phyloP scores from a whole-genome alignment of 2,329 filamentous ascomycete genomes.

The Laburnicola sp. region DNA sequence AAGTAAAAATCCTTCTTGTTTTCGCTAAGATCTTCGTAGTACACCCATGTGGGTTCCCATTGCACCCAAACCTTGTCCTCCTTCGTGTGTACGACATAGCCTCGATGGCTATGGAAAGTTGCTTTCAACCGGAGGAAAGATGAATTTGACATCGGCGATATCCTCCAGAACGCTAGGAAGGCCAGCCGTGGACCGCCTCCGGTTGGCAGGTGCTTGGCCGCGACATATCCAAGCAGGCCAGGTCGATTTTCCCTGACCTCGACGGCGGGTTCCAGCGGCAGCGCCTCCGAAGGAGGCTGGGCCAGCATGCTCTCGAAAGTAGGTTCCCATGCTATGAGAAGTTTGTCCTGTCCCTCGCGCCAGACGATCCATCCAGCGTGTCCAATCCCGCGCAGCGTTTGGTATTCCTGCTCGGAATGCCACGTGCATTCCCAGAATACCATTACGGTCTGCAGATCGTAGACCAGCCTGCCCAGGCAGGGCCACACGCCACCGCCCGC shows the following conservation, averaged over 20 bases:
- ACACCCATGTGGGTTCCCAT: slow-evolving; percentile 19
- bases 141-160: slow-evolving; percentile 10
- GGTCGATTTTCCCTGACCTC: background rate
- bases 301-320: slow-evolving; percentile 3
- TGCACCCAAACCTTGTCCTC: slow-evolving; percentile 14
- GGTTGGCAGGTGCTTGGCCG: slow-evolving; percentile 8
- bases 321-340: slow-evolving; percentile 16
- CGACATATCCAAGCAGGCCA: slow-evolving; percentile 12
- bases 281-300: background rate
- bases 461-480: slow-evolving; percentile 10
- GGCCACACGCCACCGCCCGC: slow-evolving; percentile 5
- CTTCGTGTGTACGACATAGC: slow-evolving; percentile 12
- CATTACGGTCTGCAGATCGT: background rate
- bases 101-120: slow-evolving; percentile 10
- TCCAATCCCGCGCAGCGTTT: background rate
- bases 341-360: slow-evolving; percentile 2
- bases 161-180: slow-evolving; percentile 17
- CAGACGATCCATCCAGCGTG: background rate
- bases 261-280: background rate
- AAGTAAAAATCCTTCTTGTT: slow-evolving; percentile 8
- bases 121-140: slow-evolving; percentile 13
- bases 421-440: background rate
- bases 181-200: slow-evolving; percentile 7
- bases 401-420: background rate
- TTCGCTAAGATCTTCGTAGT: slow-evolving; percentile 11